Evolutionary conservation across 306 rosid species (phyloP).

Genomic region (Lablab purpureus): DNA sequence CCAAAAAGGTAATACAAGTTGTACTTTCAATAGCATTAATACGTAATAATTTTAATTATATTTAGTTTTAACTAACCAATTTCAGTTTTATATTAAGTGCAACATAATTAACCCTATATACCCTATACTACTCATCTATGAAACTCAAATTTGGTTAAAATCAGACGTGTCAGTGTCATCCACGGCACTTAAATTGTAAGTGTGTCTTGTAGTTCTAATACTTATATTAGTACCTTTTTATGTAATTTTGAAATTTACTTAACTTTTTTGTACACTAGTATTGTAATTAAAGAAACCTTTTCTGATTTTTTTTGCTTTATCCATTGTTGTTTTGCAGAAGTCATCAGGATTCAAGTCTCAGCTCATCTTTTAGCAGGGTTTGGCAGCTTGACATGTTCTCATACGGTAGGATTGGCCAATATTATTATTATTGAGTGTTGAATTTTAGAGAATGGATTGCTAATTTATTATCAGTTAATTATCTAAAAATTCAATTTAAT

Average conservation of each 20-base stretch:
- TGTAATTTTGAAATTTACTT: background rate
- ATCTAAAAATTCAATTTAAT: background rate
- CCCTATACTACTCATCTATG: conserved; percentile 20
- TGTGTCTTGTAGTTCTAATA: conserved; percentile 1
- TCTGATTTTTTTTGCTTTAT: conserved; percentile 4
- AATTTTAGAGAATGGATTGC: too few relatives aligned
- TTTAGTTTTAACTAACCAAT: conserved; percentile 28
- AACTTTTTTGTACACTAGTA: background rate
- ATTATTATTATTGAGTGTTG: background rate
- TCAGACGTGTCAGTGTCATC: conserved; percentile 13
- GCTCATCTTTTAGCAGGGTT: conserved; percentile 41
- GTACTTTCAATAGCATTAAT: conserved; percentile 23
- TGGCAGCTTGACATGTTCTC: conserved; percentile 34
- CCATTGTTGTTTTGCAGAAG: conserved; percentile 36
- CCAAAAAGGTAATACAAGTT: conserved; percentile 22
- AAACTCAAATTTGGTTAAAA: background rate
- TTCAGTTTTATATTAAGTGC: conserved; percentile 25
- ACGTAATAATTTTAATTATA: background rate
- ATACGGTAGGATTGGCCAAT: conserved; percentile 29
- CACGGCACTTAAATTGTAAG: background rate
- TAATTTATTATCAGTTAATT: background rate
- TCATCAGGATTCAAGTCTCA: conserved; percentile 37
- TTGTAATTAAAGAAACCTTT: conserved; percentile 9
- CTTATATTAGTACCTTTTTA: conserved; percentile 5
- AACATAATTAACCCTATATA: background rate